Conservation (phyloP, 1,139 yeast species). For the Magnusiomyces suaveolens region DNA sequence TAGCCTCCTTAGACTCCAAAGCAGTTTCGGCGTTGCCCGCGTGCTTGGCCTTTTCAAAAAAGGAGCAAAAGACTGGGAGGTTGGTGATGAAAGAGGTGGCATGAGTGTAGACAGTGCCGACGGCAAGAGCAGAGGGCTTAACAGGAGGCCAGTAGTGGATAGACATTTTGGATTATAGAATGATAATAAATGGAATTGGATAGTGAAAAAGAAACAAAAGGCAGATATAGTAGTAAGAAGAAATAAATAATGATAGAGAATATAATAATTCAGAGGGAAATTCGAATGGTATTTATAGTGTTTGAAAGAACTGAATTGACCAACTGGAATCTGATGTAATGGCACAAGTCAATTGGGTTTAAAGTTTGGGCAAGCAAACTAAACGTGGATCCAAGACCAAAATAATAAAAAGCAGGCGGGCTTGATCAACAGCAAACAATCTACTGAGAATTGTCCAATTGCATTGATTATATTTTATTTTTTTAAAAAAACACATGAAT, state of each 20-base stretch:
- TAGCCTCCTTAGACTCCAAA: constrained; percentile 31
- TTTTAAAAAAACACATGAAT: too few relatives aligned
- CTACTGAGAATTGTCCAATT: too few relatives aligned
- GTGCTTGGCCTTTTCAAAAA: constrained; percentile 32
- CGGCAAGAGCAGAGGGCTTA: constrained; percentile 29
- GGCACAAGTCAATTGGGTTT: too few relatives aligned
- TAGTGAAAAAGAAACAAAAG: not conserved
- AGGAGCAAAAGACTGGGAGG: constrained; percentile 36
- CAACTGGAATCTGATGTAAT: too few relatives aligned
- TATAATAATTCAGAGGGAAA: not conserved
- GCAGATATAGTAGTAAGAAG: not conserved
- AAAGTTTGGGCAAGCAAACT: too few relatives aligned
- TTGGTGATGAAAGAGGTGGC: constrained; percentile 30
- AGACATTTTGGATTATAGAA: constrained; percentile 19
- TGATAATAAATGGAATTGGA: not conserved
- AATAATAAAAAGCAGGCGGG: too few relatives aligned
- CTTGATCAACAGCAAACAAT: too few relatives aligned
- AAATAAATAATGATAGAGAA: not conserved
- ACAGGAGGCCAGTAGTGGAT: constrained; percentile 17
- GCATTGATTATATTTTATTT: too few relatives aligned
- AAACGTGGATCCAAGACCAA: too few relatives aligned
- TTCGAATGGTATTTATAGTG: not conserved
- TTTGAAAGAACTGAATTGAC: too few relatives aligned
- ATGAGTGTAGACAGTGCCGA: constrained; percentile 36
- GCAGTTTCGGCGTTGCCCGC: constrained; percentile 32